A percentile compares a stretch with the other conserved stretches of the same genome.
Evolutionary conservation across 176 grass and related monocot species (phyloP).

Genomic region (Oropetium thomaeum): DNA sequence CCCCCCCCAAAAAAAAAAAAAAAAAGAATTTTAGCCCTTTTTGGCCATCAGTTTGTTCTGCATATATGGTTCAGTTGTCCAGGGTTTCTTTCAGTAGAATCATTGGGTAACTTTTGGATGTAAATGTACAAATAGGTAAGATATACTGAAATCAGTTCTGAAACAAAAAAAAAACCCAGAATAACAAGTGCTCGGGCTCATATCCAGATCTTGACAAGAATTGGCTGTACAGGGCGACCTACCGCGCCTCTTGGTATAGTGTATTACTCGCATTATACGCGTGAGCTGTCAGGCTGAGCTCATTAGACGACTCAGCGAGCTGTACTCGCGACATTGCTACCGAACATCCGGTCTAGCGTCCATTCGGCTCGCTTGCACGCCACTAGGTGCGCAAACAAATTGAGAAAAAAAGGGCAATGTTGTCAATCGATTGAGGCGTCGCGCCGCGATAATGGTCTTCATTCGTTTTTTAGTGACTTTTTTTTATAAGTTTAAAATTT

Average conservation of each 20-base stretch:
- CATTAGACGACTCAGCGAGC: not conserved
- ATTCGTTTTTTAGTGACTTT: too few relatives aligned
- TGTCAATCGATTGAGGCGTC: too few relatives aligned
- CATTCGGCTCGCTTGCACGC: too few relatives aligned
- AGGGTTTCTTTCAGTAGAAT: not conserved
- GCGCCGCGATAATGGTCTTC: too few relatives aligned
- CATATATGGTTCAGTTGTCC: not conserved
- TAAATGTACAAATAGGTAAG: not conserved
- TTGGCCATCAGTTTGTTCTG: too few relatives aligned
- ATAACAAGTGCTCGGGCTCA: not conserved
- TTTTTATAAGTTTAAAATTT: too few relatives aligned
- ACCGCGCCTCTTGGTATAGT: not conserved
- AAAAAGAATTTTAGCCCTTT: not conserved
- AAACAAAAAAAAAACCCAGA: not conserved
- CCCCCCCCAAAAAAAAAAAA: too few relatives aligned
- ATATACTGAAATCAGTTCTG: not conserved
- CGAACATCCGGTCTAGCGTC: not conserved
- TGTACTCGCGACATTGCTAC: not conserved
- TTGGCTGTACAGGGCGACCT: not conserved
- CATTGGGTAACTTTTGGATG: not conserved
- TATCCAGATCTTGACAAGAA: not conserved
- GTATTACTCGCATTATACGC: too few relatives aligned
- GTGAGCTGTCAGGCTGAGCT: not conserved
- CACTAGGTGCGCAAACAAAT: too few relatives aligned
- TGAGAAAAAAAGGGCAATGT: too few relatives aligned